Evolutionary conservation across 371 early-diverging fungal genomes (phyloP).

Genomic region (Gilbertella persicaria): DNA sequence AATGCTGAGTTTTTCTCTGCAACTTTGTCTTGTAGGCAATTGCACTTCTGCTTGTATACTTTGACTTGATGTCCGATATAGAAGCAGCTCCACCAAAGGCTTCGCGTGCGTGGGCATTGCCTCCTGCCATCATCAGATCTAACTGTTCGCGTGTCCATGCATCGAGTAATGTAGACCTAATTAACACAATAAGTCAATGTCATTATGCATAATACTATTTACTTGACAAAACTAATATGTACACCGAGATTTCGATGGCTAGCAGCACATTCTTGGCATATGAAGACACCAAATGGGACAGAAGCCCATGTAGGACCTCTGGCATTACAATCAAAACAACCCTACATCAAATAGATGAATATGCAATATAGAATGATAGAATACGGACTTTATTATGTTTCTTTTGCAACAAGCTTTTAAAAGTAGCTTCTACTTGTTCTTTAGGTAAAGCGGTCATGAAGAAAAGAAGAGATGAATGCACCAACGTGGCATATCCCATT

Average conservation of each 20-base stretch:
- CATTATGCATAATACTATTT: slow-evolving; percentile 12
- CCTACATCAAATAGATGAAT: slow-evolving; percentile 36
- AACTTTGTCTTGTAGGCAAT: slow-evolving; percentile 67
- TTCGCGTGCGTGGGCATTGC: slow-evolving; percentile 76
- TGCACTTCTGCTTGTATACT: slow-evolving; percentile 79
- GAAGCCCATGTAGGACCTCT: slow-evolving; percentile 98
- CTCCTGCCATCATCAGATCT: slow-evolving; percentile 84
- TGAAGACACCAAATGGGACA: slow-evolving; percentile 94
- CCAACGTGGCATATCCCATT: background rate
- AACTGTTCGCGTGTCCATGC: slow-evolving; percentile 92
- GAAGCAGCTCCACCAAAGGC: slow-evolving; percentile 69
- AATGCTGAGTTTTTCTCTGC: slow-evolving; percentile 28
- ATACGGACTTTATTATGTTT: slow-evolving; percentile 74
- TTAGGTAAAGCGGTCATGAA: slow-evolving; percentile 8
- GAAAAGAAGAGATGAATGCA: background rate
- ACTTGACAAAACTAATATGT: slow-evolving; percentile 95
- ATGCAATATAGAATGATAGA: background rate
- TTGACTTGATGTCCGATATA: slow-evolving; percentile 73
- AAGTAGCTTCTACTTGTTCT: slow-evolving; percentile 51
- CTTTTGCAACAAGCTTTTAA: slow-evolving; percentile 68
- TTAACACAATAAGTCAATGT: background rate
- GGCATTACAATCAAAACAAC: slow-evolving; percentile 96
- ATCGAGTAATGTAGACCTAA: slow-evolving; percentile 82
- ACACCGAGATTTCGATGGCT: slow-evolving; percentile 94
- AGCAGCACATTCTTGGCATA: slow-evolving; percentile 98